These are phyloP conservation scores for Sanghuangporus weigelae DNA, from an alignment of 1,284 basidiomycete genomes.

Conservation along the genomic window DNA sequence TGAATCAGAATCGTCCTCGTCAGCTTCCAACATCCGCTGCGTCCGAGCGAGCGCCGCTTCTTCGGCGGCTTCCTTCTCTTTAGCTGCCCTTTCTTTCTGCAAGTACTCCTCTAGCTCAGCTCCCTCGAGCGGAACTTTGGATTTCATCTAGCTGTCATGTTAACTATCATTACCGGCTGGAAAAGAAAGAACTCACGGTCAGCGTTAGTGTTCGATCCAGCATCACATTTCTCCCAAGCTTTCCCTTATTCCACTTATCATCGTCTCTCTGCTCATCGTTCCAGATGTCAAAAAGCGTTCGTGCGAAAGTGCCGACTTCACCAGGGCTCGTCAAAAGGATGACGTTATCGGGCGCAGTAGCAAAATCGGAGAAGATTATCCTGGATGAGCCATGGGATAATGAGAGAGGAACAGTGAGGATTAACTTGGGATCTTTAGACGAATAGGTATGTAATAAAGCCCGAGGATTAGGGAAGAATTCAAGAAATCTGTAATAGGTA, in stretches of 20 bases:
- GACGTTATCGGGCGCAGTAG: slow-evolving; percentile 75
- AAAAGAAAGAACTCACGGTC: slow-evolving; percentile 51
- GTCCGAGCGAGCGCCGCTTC: slow-evolving; percentile 81
- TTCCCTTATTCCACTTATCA: slow-evolving; percentile 83
- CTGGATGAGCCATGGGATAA: slow-evolving; percentile 92
- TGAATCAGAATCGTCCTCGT: slow-evolving; percentile 66
- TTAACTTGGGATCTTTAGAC: slow-evolving; percentile 84
- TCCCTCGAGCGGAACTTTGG: slow-evolving; percentile 84
- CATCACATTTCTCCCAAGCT: slow-evolving; percentile 79
- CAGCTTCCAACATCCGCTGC: slow-evolving; percentile 87
- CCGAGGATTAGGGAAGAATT: slow-evolving; percentile 83
- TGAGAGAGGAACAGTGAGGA: slow-evolving; percentile 88
- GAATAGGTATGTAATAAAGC: slow-evolving; percentile 81
- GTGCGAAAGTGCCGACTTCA: slow-evolving; percentile 77
- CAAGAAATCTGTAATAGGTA: slow-evolving; percentile 61
- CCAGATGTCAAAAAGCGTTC: slow-evolving; percentile 84
- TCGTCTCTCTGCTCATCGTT: slow-evolving; percentile 71
- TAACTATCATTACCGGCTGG: neutral
- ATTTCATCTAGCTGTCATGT: slow-evolving; percentile 57
- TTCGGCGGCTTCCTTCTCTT: slow-evolving; percentile 84
- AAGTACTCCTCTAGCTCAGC: slow-evolving; percentile 81
- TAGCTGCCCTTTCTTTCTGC: slow-evolving; percentile 72
- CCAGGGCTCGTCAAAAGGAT: slow-evolving; percentile 76
- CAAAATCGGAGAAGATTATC: slow-evolving; percentile 80
- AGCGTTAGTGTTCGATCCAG: slow-evolving; percentile 66